Evolutionary conservation across 2,329 filamentous ascomycete species (phyloP).

Genomic region (Myriosclerotinia duriaeana): DNA sequence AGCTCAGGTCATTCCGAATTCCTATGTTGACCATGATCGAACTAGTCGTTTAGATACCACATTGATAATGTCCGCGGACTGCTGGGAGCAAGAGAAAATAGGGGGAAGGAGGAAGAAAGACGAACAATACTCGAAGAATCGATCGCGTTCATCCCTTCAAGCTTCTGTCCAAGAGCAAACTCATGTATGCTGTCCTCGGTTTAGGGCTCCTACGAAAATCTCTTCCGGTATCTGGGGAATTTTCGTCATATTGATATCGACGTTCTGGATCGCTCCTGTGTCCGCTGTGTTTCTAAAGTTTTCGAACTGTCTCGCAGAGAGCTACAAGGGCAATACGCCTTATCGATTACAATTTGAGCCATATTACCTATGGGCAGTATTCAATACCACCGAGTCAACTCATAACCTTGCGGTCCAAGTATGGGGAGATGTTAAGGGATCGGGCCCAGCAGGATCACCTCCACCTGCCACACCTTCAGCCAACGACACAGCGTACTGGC

Average conservation of each 20-base stretch:
- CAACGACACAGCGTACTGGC: slow-evolving; percentile 58
- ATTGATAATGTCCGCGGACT: slow-evolving; percentile 34
- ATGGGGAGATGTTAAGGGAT: slow-evolving; percentile 88
- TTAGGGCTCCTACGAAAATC: not conserved
- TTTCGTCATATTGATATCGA: slow-evolving; percentile 33
- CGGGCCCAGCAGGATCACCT: slow-evolving; percentile 44
- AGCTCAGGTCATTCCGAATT: slow-evolving; percentile 32
- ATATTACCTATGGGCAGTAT: slow-evolving; percentile 69
- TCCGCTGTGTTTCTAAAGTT: slow-evolving; percentile 71
- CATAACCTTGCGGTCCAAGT: slow-evolving; percentile 74
- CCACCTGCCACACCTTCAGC: slow-evolving; percentile 59
- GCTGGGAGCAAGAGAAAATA: slow-evolving; percentile 26
- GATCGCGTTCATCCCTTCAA: not conserved
- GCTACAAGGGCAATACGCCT: slow-evolving; percentile 57
- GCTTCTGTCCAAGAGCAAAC: not conserved
- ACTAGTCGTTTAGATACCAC: slow-evolving; percentile 21
- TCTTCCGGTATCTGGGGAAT: slow-evolving; percentile 27
- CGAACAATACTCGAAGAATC: not conserved
- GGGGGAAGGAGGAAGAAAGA: not conserved
- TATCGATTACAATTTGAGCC: slow-evolving; percentile 77
- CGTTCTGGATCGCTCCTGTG: slow-evolving; percentile 44
- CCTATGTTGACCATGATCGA: slow-evolving; percentile 32
- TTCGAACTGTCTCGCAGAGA: slow-evolving; percentile 74
- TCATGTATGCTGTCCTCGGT: not conserved
- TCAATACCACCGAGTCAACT: slow-evolving; percentile 59